These are phyloP conservation scores for Hyaloperonospora arabidopsidis DNA, from an alignment of 352 stramenopile species.

Conservation along the genomic window DNA sequence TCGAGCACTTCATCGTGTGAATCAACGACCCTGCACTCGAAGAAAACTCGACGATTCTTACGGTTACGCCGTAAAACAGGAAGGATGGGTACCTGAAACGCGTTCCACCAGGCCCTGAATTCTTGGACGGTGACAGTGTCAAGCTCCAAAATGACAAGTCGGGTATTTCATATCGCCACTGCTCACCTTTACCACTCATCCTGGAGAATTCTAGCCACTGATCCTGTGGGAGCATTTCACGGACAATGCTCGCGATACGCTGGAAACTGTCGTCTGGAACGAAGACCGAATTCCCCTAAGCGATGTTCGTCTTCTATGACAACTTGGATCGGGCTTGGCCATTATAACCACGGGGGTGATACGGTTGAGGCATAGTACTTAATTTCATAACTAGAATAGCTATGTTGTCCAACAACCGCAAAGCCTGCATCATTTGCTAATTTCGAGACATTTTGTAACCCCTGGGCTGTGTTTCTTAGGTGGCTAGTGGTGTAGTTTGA, in stretches of 20 bases:
- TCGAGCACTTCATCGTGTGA: constrained; percentile 18
- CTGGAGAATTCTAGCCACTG: constrained; percentile 11
- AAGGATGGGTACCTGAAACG: constrained; percentile 6
- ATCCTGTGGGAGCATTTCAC: constrained; percentile 20
- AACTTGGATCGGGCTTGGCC: constrained; percentile 12
- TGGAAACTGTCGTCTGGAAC: constrained; percentile 11
- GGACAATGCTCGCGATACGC: constrained; percentile 8
- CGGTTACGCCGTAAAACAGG: constrained; percentile 6
- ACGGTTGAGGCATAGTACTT: too few relatives aligned
- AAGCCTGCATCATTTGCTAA: too few relatives aligned
- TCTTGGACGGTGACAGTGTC: constrained; percentile 6
- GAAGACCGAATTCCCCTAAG: constrained; percentile 11
- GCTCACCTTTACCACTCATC: constrained; percentile 3
- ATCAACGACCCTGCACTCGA: constrained; percentile 12
- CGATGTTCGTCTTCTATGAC: constrained; percentile 7
- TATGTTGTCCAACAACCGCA: too few relatives aligned
- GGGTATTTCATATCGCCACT: constrained; percentile 6
- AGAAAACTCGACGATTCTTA: constrained; percentile 12
- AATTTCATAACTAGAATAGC: too few relatives aligned
- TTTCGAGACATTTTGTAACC: too few relatives aligned
- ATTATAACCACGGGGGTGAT: background rate
- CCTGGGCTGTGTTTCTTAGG: too few relatives aligned
- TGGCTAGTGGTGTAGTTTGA: too few relatives aligned
- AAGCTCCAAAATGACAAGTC: constrained; percentile 13
- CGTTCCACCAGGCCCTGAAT: constrained; percentile 2